Evolutionary conservation across 2,329 filamentous ascomycete genomes (phyloP).

Genomic region (Pseudogymnoascus sp.): DNA sequence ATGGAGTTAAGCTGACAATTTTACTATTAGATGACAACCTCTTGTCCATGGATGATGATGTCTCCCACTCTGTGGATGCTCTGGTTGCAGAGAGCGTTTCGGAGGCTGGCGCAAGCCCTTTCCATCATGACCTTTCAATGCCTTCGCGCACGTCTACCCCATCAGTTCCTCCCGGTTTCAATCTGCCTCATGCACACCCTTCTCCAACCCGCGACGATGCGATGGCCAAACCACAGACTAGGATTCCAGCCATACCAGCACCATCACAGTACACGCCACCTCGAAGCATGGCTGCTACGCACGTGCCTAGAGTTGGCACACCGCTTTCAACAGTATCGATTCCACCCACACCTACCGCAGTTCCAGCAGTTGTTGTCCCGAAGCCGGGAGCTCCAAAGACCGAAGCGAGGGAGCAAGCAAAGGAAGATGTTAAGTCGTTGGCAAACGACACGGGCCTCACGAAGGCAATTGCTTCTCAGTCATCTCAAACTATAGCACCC

Average conservation of each 20-base stretch:
- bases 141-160: slow-evolving; percentile 29
- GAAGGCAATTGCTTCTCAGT: slow-evolving; percentile 33
- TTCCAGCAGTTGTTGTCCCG: slow-evolving; percentile 6
- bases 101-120: slow-evolving; percentile 16
- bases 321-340: slow-evolving; percentile 23
- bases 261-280: slow-evolving; percentile 22
- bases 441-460: slow-evolving; percentile 39
- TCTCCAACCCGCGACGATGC: slow-evolving; percentile 24
- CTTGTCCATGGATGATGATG: slow-evolving; percentile 50
- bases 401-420: slow-evolving; percentile 26
- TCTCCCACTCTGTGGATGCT: slow-evolving; percentile 55
- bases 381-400: neutral
- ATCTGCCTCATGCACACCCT: slow-evolving; percentile 32
- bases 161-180: slow-evolving; percentile 40
- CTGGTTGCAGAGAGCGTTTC: slow-evolving; percentile 49
- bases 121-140: slow-evolving; percentile 15
- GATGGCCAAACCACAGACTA: slow-evolving; percentile 18
- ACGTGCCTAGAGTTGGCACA: slow-evolving; percentile 20
- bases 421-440: slow-evolving; percentile 37
- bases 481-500: slow-evolving; percentile 23
- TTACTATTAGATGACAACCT: slow-evolving; percentile 49
- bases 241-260: slow-evolving; percentile 17
- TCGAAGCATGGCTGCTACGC: slow-evolving; percentile 14
- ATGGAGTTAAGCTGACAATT: slow-evolving; percentile 17
- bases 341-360: slow-evolving; percentile 17